Percentiles rank a stretch among this genome's conserved stretches.
Conservation (phyloP, 2,329 filamentous ascomycete species). For the Sclerotinia trifoliorum region DNA sequence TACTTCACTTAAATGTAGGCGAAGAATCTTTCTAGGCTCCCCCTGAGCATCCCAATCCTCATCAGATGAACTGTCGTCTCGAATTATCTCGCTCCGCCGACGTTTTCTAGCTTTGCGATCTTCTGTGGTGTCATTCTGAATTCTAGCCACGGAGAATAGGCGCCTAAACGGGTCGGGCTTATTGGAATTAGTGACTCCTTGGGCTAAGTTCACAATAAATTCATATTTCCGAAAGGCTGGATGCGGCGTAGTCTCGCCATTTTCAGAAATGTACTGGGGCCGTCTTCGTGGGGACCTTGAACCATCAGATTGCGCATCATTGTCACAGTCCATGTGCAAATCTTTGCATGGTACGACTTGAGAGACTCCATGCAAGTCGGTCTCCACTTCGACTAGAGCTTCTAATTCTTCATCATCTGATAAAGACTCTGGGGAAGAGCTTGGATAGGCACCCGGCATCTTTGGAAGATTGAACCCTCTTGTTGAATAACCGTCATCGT, state of each 20-base stretch:
- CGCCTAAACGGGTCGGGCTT: not conserved
- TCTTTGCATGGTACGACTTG: not conserved
- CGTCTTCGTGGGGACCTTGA: not conserved
- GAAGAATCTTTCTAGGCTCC: not conserved
- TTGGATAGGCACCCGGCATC: not conserved
- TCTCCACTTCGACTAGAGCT: too few relatives aligned
- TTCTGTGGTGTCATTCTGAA: not conserved
- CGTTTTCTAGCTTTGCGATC: not conserved
- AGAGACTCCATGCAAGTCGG: too few relatives aligned
- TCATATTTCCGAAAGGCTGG: not conserved
- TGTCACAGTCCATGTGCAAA: not conserved
- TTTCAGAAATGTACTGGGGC: not conserved
- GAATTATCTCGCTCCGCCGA: not conserved
- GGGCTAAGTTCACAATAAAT: too few relatives aligned
- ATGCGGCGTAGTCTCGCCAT: not conserved
- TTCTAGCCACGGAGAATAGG: not conserved
- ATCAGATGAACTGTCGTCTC: not conserved
- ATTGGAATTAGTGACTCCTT: not conserved
- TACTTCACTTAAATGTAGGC: not conserved
- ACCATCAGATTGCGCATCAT: not conserved
- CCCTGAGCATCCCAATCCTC: not conserved
- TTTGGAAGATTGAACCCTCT: not conserved
- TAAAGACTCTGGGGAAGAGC: not conserved
- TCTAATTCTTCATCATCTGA: not conserved
- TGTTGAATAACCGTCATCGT: not conserved